Conservation (phyloP, 2,329 filamentous ascomycete genomes). For the Colletotrichum tanaceti region DNA sequence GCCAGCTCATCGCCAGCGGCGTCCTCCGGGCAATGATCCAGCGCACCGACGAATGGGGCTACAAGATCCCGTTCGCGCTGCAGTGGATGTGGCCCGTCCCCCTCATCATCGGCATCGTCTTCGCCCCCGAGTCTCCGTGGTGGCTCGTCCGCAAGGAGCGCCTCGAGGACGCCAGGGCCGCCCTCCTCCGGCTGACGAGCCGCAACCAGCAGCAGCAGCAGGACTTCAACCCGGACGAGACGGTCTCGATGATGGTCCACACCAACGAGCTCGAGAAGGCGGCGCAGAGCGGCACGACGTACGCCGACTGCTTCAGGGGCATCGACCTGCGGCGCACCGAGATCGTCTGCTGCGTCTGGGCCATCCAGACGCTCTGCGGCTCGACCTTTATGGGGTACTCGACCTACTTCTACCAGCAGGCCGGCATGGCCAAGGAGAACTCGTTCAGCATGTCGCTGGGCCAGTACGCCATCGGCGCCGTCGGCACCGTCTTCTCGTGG, state of each 20-base stretch:
- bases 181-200: constrained; percentile 54
- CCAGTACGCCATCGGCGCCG: constrained; percentile 56
- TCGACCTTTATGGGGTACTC: constrained; percentile 51
- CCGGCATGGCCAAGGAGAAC: constrained; percentile 53
- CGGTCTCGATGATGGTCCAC: constrained; percentile 63
- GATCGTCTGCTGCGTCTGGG: constrained; percentile 55
- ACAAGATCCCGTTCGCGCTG: constrained; percentile 60
- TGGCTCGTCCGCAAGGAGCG: constrained; percentile 59
- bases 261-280: constrained; percentile 62
- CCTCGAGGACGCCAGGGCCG: constrained; percentile 53
- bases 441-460: constrained; percentile 56
- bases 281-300: constrained; percentile 54
- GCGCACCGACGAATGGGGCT: constrained; percentile 56
- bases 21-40: constrained; percentile 56
- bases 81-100: constrained; percentile 63
- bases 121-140: constrained; percentile 64
- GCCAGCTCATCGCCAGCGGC: constrained; percentile 59
- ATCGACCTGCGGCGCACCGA: constrained; percentile 59
- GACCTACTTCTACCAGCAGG: constrained; percentile 58
- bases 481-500: constrained; percentile 61
- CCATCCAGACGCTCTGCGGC: constrained; percentile 56
- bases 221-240: constrained; percentile 55
- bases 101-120: constrained; percentile 55
- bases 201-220: constrained; percentile 44
- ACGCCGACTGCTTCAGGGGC: constrained; percentile 61